Evolutionary conservation across 1,284 basidiomycete genomes (phyloP).

Genomic region (Tylopilus sp.): DNA sequence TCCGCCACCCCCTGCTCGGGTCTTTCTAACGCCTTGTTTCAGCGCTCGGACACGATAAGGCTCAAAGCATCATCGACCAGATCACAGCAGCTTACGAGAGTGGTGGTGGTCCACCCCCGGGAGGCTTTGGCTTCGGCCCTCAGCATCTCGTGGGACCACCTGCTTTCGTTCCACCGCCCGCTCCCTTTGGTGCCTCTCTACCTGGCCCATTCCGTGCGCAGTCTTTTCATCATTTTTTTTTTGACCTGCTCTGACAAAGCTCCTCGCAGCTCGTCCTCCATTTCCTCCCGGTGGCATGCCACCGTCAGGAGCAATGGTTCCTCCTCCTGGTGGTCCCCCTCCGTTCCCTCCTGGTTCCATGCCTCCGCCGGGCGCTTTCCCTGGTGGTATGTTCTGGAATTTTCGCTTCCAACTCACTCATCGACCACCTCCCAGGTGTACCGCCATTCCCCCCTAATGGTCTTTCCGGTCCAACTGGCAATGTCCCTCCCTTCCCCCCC

Average conservation of each 20-base stretch:
- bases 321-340: slow-evolving; percentile 52
- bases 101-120: slow-evolving; percentile 78
- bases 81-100: slow-evolving; percentile 89
- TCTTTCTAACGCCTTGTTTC: slow-evolving; percentile 14
- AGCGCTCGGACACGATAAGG: slow-evolving; percentile 95
- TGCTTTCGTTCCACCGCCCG: slow-evolving; percentile 40
- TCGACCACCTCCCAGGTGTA: slow-evolving; percentile 31
- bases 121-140: slow-evolving; percentile 77
- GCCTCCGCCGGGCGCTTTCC: slow-evolving; percentile 40
- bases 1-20: neutral
- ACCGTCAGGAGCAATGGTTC: slow-evolving; percentile 47
- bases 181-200: slow-evolving; percentile 48
- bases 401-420: neutral
- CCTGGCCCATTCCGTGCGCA: slow-evolving; percentile 15
- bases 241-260: neutral
- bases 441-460: slow-evolving; percentile 63
- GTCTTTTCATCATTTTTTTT: neutral
- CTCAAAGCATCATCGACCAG: slow-evolving; percentile 94
- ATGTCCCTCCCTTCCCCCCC: slow-evolving; percentile 45
- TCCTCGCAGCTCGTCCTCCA: slow-evolving; percentile 53
- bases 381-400: slow-evolving; percentile 36
- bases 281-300: slow-evolving; percentile 60
- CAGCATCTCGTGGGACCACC: slow-evolving; percentile 52
- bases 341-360: slow-evolving; percentile 38
- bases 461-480: slow-evolving; percentile 36